phyloP scores from a whole-genome alignment of 139 green algal genomes.

The Coelastrella sp. region DNA sequence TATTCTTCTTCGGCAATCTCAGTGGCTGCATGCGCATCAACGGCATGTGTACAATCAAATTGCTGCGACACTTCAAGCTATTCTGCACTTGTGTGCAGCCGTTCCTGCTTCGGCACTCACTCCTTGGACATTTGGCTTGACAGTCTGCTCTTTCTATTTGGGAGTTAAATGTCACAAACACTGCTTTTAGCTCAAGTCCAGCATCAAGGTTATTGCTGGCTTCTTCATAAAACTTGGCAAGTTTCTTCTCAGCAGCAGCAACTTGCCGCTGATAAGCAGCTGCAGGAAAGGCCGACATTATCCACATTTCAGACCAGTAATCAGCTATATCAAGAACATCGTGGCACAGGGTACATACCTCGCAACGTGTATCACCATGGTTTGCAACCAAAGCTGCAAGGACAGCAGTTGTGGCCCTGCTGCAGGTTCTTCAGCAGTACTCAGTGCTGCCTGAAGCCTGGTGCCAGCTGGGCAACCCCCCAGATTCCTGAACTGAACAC shows the following conservation, averaged over 20 bases:
- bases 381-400: too few relatives aligned
- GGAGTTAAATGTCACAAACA: conserved; percentile 69
- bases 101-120: conserved; percentile 42
- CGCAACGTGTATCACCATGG: too few relatives aligned
- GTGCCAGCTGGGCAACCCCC: too few relatives aligned
- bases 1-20: too few relatives aligned
- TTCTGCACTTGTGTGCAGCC: too few relatives aligned
- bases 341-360: too few relatives aligned
- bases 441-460: background rate
- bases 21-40: background rate
- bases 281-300: background rate
- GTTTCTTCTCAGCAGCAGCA: conserved; percentile 2
- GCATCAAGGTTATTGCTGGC: background rate
- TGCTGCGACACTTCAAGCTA: background rate
- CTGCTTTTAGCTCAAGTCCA: conserved; percentile 39
- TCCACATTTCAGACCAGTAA: background rate
- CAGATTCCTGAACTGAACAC: too few relatives aligned
- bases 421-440: background rate
- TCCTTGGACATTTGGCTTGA: conserved; percentile 29
- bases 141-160: conserved; percentile 43
- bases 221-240: conserved; percentile 39
- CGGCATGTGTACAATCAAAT: background rate
- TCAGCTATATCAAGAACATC: too few relatives aligned
- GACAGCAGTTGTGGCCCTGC: too few relatives aligned
- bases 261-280: conserved; percentile 15